Evolutionary conservation across 768 basidiomycete genomes (phyloP), one percentile per base, ranked within the genome.

Genomic region (Cystofilobasidium ferigula): DNA sequence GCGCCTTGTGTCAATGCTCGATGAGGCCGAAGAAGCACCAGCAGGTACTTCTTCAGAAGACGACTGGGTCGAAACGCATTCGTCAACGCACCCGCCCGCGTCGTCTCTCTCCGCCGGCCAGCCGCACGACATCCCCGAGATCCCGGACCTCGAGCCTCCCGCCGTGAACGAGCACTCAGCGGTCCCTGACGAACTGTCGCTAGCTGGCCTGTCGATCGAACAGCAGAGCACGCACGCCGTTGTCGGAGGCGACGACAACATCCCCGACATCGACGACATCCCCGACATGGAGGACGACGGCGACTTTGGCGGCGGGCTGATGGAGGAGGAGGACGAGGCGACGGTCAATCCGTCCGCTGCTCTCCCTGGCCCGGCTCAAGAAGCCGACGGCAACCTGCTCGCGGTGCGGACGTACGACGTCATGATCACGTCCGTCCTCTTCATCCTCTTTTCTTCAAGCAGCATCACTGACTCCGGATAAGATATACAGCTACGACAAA

Each of bases 11-110:
- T 84, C 83, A 40, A 91, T 98, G 71, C 67, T 77, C 48, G 75
- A 76, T 48, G 79, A 79, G 60, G 88, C 76, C 1, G 76, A 77
- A 20, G 76, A 77, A 58, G 70, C 74, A 22, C 72, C 74, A 20
- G 75, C 60, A 18, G 77, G 75, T 35, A 83, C 82, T 32, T 85
- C 80, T 20, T 77, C 75, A 12, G 80, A 79, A 9, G 92, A 95
- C 67, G 94, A 98, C 71, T 99, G 95, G 95, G 95, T 99, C 24
- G 91, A 97, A 76, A 99, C 95, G 14, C 95, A 99, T 74, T 86
- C 92, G 30, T 56, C 57, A 10, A 57, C 36, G 18, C 43, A 42
- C 34, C 47, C 42, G 35, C 34, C 34, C 22, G 20, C 36, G 8
- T 35, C 45, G 42, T 61, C 48, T 3, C 3, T 20, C 3, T 34